A percentile compares a stretch with the other conserved stretches of the same genome.
phyloP scores from a whole-genome alignment of 1,139 yeast species.

The Pneumocystis wakefieldiae region DNA sequence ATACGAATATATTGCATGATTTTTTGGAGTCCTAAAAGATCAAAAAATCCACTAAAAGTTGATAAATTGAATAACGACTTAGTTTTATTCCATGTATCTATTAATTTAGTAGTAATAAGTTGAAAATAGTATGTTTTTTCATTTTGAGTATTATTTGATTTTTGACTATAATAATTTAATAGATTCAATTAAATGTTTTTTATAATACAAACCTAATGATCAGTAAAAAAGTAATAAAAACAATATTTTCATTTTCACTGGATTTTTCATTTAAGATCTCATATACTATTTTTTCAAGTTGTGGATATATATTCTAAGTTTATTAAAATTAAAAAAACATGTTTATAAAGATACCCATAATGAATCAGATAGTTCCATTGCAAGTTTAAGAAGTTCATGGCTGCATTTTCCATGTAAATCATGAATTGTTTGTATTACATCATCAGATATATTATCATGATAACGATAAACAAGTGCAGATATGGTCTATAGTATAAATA shows the following conservation, averaged over 20 bases:
- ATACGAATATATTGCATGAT: constrained; percentile 81
- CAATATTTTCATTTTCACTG: constrained; percentile 3
- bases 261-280: background rate
- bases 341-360: constrained; percentile 3
- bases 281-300: constrained; percentile 9
- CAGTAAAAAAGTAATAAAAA: constrained; percentile 2
- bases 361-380: constrained; percentile 10
- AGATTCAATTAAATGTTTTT: background rate
- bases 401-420: constrained; percentile 89
- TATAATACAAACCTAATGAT: constrained; percentile 1
- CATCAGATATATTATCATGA: constrained; percentile 35
- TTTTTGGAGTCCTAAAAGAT: constrained; percentile 81
- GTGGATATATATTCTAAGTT: constrained; percentile 9
- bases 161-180: constrained; percentile 40
- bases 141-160: constrained; percentile 49
- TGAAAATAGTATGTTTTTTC: constrained; percentile 63
- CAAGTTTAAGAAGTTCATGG: constrained; percentile 44
- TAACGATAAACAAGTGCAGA: constrained; percentile 77
- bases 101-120: constrained; percentile 80
- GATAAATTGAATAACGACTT: constrained; percentile 70
- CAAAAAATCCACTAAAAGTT: constrained; percentile 97
- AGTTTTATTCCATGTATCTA: constrained; percentile 85
- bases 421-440: constrained; percentile 62
- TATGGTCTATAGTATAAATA: constrained; percentile 71
- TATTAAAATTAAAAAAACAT: background rate